phyloP scores from a whole-genome alignment of 1,284 basidiomycete species.

The Leccinum fallax region DNA sequence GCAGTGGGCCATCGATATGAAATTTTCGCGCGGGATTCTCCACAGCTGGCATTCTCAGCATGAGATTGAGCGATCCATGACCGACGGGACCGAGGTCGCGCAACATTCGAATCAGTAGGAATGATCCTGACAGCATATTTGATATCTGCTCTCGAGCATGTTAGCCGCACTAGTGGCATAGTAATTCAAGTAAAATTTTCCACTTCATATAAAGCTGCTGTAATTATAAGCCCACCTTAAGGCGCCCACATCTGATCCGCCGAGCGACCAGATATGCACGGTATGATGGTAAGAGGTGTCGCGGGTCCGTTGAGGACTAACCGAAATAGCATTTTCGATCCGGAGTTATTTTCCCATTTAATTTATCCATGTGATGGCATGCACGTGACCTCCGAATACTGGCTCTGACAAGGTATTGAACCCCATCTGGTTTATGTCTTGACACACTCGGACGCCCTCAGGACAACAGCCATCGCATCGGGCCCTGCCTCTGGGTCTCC shows the following conservation, averaged over 20 bases:
- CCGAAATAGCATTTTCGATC: slow-evolving; percentile 1
- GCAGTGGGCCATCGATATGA: not conserved
- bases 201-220: not conserved
- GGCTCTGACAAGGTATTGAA: slow-evolving; percentile 17
- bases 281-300: not conserved
- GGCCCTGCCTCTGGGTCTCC: slow-evolving; percentile 10
- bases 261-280: not conserved
- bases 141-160: not conserved
- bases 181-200: not conserved
- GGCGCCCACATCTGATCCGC: not conserved
- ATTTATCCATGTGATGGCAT: slow-evolving; percentile 14
- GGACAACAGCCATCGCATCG: slow-evolving; percentile 11
- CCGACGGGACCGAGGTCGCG: too few relatives aligned
- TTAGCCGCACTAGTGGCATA: not conserved
- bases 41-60: not conserved
- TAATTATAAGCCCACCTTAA: not conserved
- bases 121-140: not conserved
- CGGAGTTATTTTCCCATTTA: slow-evolving; percentile 13
- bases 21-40: not conserved
- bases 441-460: slow-evolving; percentile 17
- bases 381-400: slow-evolving; percentile 29
- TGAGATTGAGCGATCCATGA: not conserved
- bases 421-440: slow-evolving; percentile 29
- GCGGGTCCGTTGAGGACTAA: not conserved
- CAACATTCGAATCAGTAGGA: not conserved